Conservation (phyloP, 225 moss, liverwort and hornwort species). For the Lunularia cruciata region DNA sequence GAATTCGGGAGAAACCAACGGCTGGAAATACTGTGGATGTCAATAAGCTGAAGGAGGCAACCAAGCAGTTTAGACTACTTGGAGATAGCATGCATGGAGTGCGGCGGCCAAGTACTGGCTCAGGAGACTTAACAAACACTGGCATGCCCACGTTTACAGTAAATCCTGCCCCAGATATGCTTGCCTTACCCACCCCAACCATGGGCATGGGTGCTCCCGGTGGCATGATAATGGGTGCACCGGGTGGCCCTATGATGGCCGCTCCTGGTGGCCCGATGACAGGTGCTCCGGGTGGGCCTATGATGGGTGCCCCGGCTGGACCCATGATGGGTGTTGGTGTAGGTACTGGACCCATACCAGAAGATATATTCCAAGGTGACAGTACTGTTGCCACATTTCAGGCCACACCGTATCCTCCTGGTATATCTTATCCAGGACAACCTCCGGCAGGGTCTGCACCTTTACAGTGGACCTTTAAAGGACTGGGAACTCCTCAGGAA, state of each 20-base stretch:
- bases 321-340: slow-evolving; percentile 52
- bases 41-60: slow-evolving; percentile 79
- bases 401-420: slow-evolving; percentile 28
- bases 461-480: slow-evolving; percentile 41
- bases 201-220: slow-evolving; percentile 15
- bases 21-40: slow-evolving; percentile 63
- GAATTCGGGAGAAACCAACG: slow-evolving; percentile 76
- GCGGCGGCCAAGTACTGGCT: slow-evolving; percentile 33
- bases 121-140: slow-evolving; percentile 33
- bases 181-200: slow-evolving; percentile 15
- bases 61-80: slow-evolving; percentile 87
- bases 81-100: slow-evolving; percentile 73
- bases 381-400: slow-evolving; percentile 43
- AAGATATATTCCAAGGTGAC: slow-evolving; percentile 66
- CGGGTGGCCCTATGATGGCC: not conserved
- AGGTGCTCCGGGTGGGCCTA: not conserved
- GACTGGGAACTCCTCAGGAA: slow-evolving; percentile 43
- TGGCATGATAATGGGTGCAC: not conserved
- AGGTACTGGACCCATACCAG: slow-evolving; percentile 47
- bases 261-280: not conserved
- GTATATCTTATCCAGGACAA: slow-evolving; percentile 30
- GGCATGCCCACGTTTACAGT: slow-evolving; percentile 7
- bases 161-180: slow-evolving; percentile 28
- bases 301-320: not conserved
- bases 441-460: slow-evolving; percentile 39